Evolutionary conservation across 352 stramenopile species (phyloP).

Genomic region (Phytophthora crassamura): DNA sequence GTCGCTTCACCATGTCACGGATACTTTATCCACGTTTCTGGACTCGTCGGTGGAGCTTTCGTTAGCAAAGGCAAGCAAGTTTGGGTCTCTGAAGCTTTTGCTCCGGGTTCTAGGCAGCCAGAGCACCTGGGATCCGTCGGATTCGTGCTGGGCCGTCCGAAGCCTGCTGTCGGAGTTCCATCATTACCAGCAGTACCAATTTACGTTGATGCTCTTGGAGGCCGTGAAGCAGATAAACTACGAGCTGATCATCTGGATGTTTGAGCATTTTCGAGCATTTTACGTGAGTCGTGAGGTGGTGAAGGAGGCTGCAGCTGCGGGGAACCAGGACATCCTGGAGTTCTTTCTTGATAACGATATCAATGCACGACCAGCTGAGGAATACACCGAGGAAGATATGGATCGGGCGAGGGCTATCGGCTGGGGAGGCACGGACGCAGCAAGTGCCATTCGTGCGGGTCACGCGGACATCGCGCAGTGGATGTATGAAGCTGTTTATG

Average conservation of each 20-base stretch:
- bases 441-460: constrained; percentile 5
- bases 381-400: not conserved
- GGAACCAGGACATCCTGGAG: constrained; percentile 8
- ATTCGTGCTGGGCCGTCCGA: constrained; percentile 4
- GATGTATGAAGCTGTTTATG: constrained; percentile 4
- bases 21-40: constrained; percentile 10
- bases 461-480: constrained; percentile 9
- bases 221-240: constrained; percentile 8
- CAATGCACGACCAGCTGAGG: not conserved
- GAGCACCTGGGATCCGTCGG: too few species aligned
- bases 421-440: constrained; percentile 2
- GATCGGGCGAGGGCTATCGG: not conserved
- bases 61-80: too few species aligned
- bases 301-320: constrained; percentile 5
- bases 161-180: not conserved
- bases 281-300: not conserved
- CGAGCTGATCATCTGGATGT: constrained; percentile 10
- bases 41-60: constrained; percentile 14
- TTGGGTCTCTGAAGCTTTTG: too few species aligned
- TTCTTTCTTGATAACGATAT: constrained; percentile 17
- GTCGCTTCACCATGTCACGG: constrained; percentile 10
- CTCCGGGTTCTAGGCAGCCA: too few species aligned
- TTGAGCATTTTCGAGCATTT: constrained; percentile 6
- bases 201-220: not conserved
- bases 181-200: constrained; percentile 8